Base-by-base conservation (phyloP, 116 monocot species). In the Zostera marina region DNA sequence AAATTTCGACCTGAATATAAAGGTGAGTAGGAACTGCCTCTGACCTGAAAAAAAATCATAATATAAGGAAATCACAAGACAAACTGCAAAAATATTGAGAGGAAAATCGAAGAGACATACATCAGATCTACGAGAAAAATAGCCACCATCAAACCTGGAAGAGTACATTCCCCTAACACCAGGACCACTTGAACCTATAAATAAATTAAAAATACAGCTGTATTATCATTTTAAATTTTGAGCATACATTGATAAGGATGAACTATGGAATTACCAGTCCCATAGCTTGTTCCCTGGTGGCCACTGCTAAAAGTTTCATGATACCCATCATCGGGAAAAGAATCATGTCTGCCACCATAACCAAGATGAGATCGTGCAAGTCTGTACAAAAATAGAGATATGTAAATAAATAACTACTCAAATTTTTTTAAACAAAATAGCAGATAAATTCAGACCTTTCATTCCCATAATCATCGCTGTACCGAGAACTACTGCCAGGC, bases 91-190 rank as follows among this genome's bases (percentile, higher is more conserved):
- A 32, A 17, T 22, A 65, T 38, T 8, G 3, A 11, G 41, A 17
- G 5, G 32, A 2, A 32, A 32, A 32, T 5, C 5, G 12, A 45
- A 47, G 32, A 32, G 32, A 16, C 66, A 72, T 83, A 99, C 99
- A 83, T 99, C 83, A 74, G 83, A 80, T 73, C 74, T 66, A 41
- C 83, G 86, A 47, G 99, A 71, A 23, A 75, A 57, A 48, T 91
- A 99, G 53, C 70, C 68, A 59, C 62, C 60, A 15, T 71, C 65
- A 61, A 69, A 87, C 63, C 71, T 64, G 40, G 91, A 77, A 10
- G 83, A 72, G 72, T 98, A 90, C 70, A 86, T 76, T 16, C 78
- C 82, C 68, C 78, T 72, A 72, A 77, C 75, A 76, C 87, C 91
- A 68, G 69, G 4, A 32, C 32, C 61, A 45, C 99, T 70, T 25